phyloP scores from a whole-genome alignment of 768 basidiomycete species.

The Lentinula lateritia region DNA sequence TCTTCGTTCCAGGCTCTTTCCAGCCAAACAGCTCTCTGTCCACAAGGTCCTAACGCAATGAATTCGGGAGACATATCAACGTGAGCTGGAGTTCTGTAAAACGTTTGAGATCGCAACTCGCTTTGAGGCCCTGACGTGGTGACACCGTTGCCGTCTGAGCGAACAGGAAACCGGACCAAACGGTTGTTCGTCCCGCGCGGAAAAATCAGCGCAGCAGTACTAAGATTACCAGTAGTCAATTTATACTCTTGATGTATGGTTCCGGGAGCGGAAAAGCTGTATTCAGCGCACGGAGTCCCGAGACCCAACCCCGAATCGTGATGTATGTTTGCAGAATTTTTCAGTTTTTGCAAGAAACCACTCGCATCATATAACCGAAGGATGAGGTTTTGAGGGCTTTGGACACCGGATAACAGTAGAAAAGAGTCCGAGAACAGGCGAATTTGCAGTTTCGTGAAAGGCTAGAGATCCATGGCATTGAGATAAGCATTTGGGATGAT shows the following conservation, averaged over 20 bases:
- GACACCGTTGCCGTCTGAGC: neutral
- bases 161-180: constrained; percentile 15
- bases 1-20: constrained; percentile 46
- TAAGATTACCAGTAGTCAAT: neutral
- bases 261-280: neutral
- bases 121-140: neutral
- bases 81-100: constrained; percentile 16
- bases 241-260: neutral
- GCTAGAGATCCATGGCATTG: constrained; percentile 13
- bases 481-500: neutral
- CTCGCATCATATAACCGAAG: constrained; percentile 24
- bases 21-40: constrained; percentile 47
- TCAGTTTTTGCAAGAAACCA: neutral
- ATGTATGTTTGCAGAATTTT: neutral
- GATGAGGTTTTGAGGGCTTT: constrained; percentile 19
- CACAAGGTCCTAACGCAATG: constrained; percentile 35
- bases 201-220: neutral
- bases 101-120: constrained; percentile 12
- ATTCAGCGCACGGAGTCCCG: neutral
- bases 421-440: constrained; percentile 24
- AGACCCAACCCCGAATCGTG: neutral
- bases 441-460: constrained; percentile 26
- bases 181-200: neutral
- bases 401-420: constrained; percentile 22
- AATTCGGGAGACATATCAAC: constrained; percentile 19